Evolutionary conservation across 495 filamentous ascomycete genomes (phyloP).

Genomic region (Annulohypoxylon bovei): DNA sequence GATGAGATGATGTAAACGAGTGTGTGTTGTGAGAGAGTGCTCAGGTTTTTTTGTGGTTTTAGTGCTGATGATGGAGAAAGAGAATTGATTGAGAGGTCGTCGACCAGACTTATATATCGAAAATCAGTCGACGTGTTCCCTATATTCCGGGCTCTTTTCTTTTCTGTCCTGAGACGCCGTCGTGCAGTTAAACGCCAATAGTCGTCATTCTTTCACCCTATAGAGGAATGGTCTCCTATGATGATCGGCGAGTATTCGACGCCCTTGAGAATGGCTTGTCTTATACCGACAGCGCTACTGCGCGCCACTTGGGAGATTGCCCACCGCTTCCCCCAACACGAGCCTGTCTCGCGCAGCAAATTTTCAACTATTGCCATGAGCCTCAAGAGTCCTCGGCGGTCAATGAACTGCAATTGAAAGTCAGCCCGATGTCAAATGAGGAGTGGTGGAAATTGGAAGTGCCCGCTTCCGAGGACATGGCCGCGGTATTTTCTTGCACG

Average conservation of each 20-base stretch:
- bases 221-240: slow-evolving; percentile 35
- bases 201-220: slow-evolving; percentile 9
- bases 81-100: background rate
- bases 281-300: slow-evolving; percentile 37
- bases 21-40: slow-evolving; percentile 45
- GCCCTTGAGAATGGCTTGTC: slow-evolving; percentile 46
- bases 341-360: background rate
- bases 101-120: slow-evolving; percentile 45
- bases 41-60: slow-evolving; percentile 40
- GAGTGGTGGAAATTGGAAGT: slow-evolving; percentile 30
- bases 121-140: slow-evolving; percentile 10
- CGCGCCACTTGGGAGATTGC: slow-evolving; percentile 28
- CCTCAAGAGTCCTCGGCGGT: slow-evolving; percentile 12
- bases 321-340: background rate
- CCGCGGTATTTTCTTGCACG: slow-evolving; percentile 3
- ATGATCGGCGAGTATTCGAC: slow-evolving; percentile 31
- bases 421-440: slow-evolving; percentile 12
- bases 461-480: background rate
- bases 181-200: slow-evolving; percentile 26
- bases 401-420: slow-evolving; percentile 16
- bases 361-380: slow-evolving; percentile 21
- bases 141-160: slow-evolving; percentile 9
- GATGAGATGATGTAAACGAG: slow-evolving; percentile 41
- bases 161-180: slow-evolving; percentile 17
- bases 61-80: slow-evolving; percentile 39